phyloP scores from a whole-genome alignment of 768 basidiomycete genomes.

The Macrolepiota dolichaula region DNA sequence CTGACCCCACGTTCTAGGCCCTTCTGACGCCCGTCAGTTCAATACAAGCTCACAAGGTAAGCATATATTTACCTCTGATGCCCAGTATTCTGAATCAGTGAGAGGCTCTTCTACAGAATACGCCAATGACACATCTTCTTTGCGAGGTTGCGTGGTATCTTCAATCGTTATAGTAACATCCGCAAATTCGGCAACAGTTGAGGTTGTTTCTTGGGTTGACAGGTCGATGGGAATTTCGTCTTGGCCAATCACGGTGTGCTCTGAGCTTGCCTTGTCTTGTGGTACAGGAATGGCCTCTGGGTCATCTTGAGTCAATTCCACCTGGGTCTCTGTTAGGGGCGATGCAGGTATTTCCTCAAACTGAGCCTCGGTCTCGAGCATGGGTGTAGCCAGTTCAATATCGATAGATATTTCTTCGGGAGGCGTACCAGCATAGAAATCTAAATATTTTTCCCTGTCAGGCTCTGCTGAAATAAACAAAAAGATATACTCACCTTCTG shows the following conservation, averaged over 20 bases:
- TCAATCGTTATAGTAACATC: background rate
- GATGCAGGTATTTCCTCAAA: background rate
- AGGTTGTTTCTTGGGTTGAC: background rate
- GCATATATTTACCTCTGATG: slow-evolving; percentile 28
- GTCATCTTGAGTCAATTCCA: background rate
- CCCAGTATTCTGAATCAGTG: slow-evolving; percentile 23
- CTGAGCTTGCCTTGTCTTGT: background rate
- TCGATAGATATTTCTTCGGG: slow-evolving; percentile 1
- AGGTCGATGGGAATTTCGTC: background rate
- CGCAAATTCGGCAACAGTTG: background rate
- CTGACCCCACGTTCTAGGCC: slow-evolving; percentile 14
- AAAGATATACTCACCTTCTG: background rate
- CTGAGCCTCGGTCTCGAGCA: background rate
- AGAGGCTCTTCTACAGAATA: slow-evolving; percentile 30
- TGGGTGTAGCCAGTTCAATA: background rate
- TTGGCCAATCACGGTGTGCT: background rate
- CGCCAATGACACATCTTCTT: background rate
- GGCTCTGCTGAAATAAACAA: background rate
- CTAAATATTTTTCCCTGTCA: background rate
- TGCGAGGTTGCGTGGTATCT: background rate
- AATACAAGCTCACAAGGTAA: too few species aligned
- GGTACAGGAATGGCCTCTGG: background rate
- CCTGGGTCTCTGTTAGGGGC: background rate
- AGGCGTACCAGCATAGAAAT: background rate
- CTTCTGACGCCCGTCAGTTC: slow-evolving; percentile 13